These are phyloP conservation scores for Wickerhamiella spandovensis DNA, from an alignment of 805 yeast genomes.

Conservation along the genomic window DNA sequence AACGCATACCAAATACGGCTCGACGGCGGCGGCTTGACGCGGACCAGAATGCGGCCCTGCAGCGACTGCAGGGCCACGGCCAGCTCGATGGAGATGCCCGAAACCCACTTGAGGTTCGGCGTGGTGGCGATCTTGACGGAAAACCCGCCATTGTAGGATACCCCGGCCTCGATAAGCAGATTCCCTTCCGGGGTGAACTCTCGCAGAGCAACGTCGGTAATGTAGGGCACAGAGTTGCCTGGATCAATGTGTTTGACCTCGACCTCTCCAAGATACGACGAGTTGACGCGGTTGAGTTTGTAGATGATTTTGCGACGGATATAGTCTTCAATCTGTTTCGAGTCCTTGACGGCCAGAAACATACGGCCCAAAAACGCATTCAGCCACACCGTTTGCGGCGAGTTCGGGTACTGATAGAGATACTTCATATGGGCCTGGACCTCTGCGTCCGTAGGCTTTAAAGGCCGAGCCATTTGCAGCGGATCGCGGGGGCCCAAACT, in stretches of 20 bases:
- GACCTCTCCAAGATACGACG: slow-evolving; percentile 78
- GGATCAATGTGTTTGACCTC: slow-evolving; percentile 56
- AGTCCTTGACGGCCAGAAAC: slow-evolving; percentile 62
- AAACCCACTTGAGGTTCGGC: slow-evolving; percentile 59
- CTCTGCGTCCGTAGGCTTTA: slow-evolving; percentile 58
- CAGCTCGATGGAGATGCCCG: slow-evolving; percentile 58
- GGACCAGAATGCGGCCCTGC: slow-evolving; percentile 58
- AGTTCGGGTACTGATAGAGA: slow-evolving; percentile 71
- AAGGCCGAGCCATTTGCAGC: slow-evolving; percentile 50
- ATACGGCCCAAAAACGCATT: slow-evolving; percentile 78
- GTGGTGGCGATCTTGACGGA: slow-evolving; percentile 70
- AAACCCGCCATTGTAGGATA: slow-evolving; percentile 65
- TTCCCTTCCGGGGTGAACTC: slow-evolving; percentile 74
- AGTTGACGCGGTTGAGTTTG: slow-evolving; percentile 69
- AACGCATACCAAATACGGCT: slow-evolving; percentile 85
- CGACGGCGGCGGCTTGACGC: slow-evolving; percentile 82
- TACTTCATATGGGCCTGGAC: slow-evolving; percentile 62
- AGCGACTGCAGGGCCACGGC: slow-evolving; percentile 54
- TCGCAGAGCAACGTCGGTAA: slow-evolving; percentile 57
- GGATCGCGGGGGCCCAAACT: slow-evolving; percentile 36
- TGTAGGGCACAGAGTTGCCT: slow-evolving; percentile 69
- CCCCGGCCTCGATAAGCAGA: slow-evolving; percentile 43
- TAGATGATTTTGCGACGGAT: slow-evolving; percentile 48
- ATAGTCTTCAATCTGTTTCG: slow-evolving; percentile 47
- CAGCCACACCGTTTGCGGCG: slow-evolving; percentile 75